Evolutionary conservation across 352 stramenopile genomes (phyloP).

Genomic region (Nothophytophthora sp.): DNA sequence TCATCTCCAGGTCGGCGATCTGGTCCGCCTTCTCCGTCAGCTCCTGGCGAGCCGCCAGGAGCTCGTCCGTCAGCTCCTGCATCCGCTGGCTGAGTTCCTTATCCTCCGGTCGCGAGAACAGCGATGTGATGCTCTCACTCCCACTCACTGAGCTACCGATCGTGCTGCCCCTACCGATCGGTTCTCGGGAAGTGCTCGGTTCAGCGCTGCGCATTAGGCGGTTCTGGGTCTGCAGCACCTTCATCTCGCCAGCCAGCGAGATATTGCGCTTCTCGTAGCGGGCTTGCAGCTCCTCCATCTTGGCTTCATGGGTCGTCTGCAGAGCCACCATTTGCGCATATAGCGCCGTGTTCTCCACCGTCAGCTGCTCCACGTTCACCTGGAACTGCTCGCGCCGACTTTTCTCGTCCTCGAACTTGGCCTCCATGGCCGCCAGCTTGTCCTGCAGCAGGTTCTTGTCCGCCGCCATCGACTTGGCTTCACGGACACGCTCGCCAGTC

Average conservation of each 20-base stretch:
- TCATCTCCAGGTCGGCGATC: conserved; percentile 66
- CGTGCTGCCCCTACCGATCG: conserved; percentile 5
- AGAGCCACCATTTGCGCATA: conserved; percentile 88
- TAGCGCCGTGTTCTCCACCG: conserved; percentile 82
- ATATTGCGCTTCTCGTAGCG: conserved; percentile 76
- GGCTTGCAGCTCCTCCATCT: conserved; percentile 77
- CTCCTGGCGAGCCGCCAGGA: conserved; percentile 61
- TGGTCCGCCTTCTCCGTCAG: conserved; percentile 61
- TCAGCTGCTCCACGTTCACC: conserved; percentile 85
- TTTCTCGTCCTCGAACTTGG: conserved; percentile 83
- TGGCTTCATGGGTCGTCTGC: conserved; percentile 79
- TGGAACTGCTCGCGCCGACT: conserved; percentile 82
- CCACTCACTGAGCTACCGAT: conserved; percentile 8
- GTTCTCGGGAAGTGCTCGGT: conserved; percentile 13
- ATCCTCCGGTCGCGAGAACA: conserved; percentile 25
- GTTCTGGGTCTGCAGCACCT: conserved; percentile 76
- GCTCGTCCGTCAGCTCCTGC: conserved; percentile 73
- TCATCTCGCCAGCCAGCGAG: conserved; percentile 72
- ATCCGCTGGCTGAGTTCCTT: conserved; percentile 50
- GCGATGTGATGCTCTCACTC: conserved; percentile 9
- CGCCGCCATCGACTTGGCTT: conserved; percentile 65
- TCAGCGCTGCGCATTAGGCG: conserved; percentile 61
- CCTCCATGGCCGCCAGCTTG: conserved; percentile 58
- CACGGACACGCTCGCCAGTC: conserved; percentile 53
- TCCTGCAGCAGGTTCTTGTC: conserved; percentile 81